Evolutionary conservation across 768 basidiomycete species (phyloP), one percentile per base, ranked within the genome.

Genomic region (Tylopilus cervinicoccineus): DNA sequence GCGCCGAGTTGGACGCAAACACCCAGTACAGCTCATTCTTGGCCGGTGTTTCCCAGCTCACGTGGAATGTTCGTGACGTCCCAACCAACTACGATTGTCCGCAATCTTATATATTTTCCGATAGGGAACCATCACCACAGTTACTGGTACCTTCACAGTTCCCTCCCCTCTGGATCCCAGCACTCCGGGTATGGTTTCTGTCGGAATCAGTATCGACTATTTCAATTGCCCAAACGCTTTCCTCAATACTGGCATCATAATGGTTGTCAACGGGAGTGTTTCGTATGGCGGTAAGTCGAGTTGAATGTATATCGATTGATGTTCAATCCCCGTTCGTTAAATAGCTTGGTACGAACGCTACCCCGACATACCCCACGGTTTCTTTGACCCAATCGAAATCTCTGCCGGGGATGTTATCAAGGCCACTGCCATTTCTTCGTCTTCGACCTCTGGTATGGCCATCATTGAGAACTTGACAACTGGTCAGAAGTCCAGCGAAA

Each of bases 101-200:
- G n/a, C n/a, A n/a, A n/a, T n/a, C n/a, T n/a, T n/a, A n/a, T n/a
- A n/a, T n/a, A n/a, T n/a, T n/a, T 24, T 40, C 5, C 13, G 12
- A 36, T 17, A 56, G 55, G 32, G n/a, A 14, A 57, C 43, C 9
- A 47, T 56, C 32, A 43, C 20, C n/a, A 22, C 12, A 12, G 45
- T 56, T 16, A 45, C 50, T 10, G 49, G 49, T 10, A 56, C 49
- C 2, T 43, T 56, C n/a, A 48, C 43, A 4, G 46, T 43, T 4
- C 48, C 55, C 12, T 34, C 26, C 14, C 37, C 39, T 24, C 41
- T 34, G 7, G 55, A 55, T 16, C 16, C 16, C 32, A 33, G 16
- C 16, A 17, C 16, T 33, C 24, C 13, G 22, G n/a, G n/a, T n/a
- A n/a, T n/a, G n/a, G n/a, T 16, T n/a, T 4, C 23, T 33, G 23